Evolutionary conservation across 1,284 basidiomycete genomes (phyloP).

Genomic region (Ustilago tritici): DNA sequence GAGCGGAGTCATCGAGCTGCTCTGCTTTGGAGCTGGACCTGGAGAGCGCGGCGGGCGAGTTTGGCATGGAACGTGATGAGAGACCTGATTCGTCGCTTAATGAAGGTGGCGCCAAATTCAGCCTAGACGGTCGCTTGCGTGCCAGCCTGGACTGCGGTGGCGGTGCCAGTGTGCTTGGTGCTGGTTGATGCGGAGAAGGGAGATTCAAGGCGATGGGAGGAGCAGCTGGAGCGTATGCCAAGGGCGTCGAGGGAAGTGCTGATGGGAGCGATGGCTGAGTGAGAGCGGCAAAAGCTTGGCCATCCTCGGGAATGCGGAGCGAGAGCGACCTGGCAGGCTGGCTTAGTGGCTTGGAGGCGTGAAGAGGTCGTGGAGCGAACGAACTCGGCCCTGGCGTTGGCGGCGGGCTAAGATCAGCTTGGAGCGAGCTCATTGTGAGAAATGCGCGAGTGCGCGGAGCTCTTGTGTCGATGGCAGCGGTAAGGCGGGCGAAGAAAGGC

Average conservation of each 20-base stretch:
- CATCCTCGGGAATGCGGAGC: constrained; percentile 43
- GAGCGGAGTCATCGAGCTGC: constrained; percentile 7
- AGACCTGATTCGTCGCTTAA: constrained; percentile 24
- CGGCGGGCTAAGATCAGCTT: constrained; percentile 34
- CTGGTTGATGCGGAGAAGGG: constrained; percentile 8
- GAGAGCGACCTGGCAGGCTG: constrained; percentile 32
- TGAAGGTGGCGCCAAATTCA: constrained; percentile 40
- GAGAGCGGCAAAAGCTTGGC: constrained; percentile 35
- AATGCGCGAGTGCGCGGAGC: background rate
- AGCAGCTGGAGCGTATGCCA: constrained; percentile 11
- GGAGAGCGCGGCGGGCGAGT: constrained; percentile 36
- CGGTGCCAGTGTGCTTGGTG: constrained; percentile 19
- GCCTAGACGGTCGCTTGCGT: constrained; percentile 49
- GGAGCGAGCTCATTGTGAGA: constrained; percentile 15
- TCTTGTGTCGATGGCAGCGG: background rate
- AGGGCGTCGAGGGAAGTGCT: constrained; percentile 8
- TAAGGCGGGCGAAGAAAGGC: background rate
- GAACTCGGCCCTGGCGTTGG: constrained; percentile 48
- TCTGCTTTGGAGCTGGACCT: constrained; percentile 28
- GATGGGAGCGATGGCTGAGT: constrained; percentile 26
- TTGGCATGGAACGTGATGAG: constrained; percentile 54
- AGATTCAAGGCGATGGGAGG: constrained; percentile 21
- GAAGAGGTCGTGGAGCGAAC: constrained; percentile 28
- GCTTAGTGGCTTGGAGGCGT: constrained; percentile 7
- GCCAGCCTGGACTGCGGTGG: constrained; percentile 20